Base-by-base conservation (phyloP, 2,329 filamentous ascomycete genomes). In the Colletotrichum sojae region DNA sequence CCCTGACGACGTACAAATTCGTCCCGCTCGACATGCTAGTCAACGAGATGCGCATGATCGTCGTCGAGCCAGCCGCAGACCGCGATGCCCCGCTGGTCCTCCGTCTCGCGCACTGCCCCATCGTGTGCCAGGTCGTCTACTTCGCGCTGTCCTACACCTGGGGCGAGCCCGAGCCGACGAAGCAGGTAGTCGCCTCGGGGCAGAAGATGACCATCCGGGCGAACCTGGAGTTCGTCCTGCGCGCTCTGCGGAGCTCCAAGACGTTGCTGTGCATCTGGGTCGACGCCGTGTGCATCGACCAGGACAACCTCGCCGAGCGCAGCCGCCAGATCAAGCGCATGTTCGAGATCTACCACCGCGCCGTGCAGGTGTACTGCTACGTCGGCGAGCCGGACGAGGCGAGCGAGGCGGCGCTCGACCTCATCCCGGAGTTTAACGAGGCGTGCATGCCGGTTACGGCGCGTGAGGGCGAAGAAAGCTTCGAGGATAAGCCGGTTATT, bases 181-280 rank as follows among this genome's bases (percentile, higher is more conserved):
- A 1, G 20, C 9, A 51, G 9, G 48, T 60, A 13, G 45, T 51
- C 13, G 57, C 51, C 12, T 51, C 48, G 27, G 57, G 31, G 10
- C 46, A 60, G 15, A 60, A 6, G 27, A 60, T 60, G 57, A 9
- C n/a, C n/a, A 16, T 52, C 27, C 57, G 57, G 4, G 22, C 39
- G 46, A 60, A 60, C 31, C 46, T 60, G 2, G 57, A 60, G 18
- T 46, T 51, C n/a, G 57, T 46, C 4, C 31, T 60, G 8, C 57
- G 57, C 13, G 40, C 18, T 5, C 6, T 60, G 40, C 39, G 54
- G 13, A 18, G 20, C 15, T 9, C 31, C 39, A 10, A 15, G 49
- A 25, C 20, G 9, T 12, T 31, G 16, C 8, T 12, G 22, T 52
- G 20, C 12, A n/a, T 52, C 16, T 52, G 49, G 49, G 49, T 27